Conservation (phyloP, 208 protist species). For the Crithidia bombi region DNA sequence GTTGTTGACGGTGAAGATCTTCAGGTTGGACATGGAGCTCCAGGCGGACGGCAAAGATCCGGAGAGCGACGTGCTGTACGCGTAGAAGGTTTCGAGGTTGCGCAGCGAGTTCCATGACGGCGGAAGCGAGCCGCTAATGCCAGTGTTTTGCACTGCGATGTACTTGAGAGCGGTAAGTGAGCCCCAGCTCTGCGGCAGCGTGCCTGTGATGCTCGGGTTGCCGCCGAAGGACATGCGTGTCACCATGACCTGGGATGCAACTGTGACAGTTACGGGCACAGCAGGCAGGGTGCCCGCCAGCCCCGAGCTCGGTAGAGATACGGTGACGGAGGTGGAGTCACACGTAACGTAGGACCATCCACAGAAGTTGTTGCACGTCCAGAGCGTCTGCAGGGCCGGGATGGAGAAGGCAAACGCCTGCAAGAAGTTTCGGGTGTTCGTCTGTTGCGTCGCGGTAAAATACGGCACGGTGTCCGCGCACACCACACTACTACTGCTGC, state of each 20-base stretch:
- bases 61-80: conserved; percentile 16
- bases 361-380: conserved; percentile 23
- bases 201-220: conserved; percentile 22
- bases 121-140: conserved; percentile 13
- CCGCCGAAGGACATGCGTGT: conserved; percentile 47
- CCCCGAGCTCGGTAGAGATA: neutral
- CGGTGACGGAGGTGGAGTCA: neutral
- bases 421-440: conserved; percentile 11
- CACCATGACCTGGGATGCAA: conserved; percentile 49
- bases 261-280: conserved; percentile 30
- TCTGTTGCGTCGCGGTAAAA: conserved; percentile 15
- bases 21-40: conserved; percentile 33
- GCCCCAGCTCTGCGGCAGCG: conserved; percentile 16
- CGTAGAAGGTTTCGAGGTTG: conserved; percentile 19
- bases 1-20: conserved; percentile 44
- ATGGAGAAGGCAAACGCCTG: conserved; percentile 7
- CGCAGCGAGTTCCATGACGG: conserved; percentile 1
- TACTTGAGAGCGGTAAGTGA: conserved; percentile 10
- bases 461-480: conserved; percentile 11
- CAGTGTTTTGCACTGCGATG: conserved; percentile 12
- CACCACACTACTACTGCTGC: conserved; percentile 6
- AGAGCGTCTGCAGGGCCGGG: conserved; percentile 6
- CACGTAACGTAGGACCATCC: conserved; percentile 17
- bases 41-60: conserved; percentile 38
- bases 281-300: conserved; percentile 37